Evolutionary conservation across 805 yeast species (phyloP), one percentile per base, ranked within the genome.

Genomic region (Yarrowia porcina): DNA sequence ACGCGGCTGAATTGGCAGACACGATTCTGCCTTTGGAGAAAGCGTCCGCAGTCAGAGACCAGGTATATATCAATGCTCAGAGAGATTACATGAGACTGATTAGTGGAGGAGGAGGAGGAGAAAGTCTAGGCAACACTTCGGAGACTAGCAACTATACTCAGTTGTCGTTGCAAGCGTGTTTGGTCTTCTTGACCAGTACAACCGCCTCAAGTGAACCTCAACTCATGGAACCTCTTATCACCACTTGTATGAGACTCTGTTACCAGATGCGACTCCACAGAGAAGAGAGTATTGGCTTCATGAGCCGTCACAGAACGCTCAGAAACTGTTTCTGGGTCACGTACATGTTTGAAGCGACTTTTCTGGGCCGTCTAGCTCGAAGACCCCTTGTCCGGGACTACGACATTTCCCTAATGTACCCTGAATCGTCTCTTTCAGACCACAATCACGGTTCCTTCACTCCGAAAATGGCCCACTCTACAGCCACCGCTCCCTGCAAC

Each of bases 241-340:
- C 42, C 13, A 35, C 45, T 17, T 36, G 45, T 18, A 52, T 52
- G 60, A 18, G 45, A 36, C 38, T 30, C n/a, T 52, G 60, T n/a
- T 38, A 38, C 13, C 60, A 52, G 45, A 52, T 52, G 60, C 17
- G 45, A 12, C n/a, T 52, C 15, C 60, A 52, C 21, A 9, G 60
- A 25, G 60, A 52, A 17, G 42, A 35, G 12, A 36, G 25, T 27
- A 52, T 50, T 10, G 32, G 12, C 11, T 35, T 35, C 17, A 35
- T 50, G 42, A 17, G 32, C 15, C 32, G 38, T 2, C 45, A 38
- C 2, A 11, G 44, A 12, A 38, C 60, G 2, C 44, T 52, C 10
- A 4, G 60, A n/a, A 52, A 52, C 35, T 52, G 60, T 13, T 52
- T 52, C 35, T 52, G 60, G 60, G 45, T 33, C 17, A 38, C 60